phyloP scores from a whole-genome alignment of 2,329 filamentous ascomycete genomes.

The Arachnomyces sp. region DNA sequence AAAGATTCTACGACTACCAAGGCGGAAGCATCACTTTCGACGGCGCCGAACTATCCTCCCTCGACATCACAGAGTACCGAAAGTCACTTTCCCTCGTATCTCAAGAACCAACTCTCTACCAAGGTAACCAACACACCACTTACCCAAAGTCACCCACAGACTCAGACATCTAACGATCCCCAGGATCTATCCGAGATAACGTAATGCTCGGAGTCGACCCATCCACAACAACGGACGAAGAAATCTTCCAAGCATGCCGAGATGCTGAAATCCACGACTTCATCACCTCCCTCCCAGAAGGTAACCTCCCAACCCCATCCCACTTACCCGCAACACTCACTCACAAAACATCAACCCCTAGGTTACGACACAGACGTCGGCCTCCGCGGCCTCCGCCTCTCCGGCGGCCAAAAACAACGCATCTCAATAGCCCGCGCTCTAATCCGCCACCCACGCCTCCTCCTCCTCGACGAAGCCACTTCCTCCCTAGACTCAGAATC shows the following conservation, averaged over 20 bases:
- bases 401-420: constrained; percentile 51
- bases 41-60: constrained; percentile 20
- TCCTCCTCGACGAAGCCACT: constrained; percentile 55
- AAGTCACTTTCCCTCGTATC: constrained; percentile 26
- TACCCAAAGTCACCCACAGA: not conserved
- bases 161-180: not conserved
- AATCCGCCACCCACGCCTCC: constrained; percentile 44
- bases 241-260: constrained; percentile 40
- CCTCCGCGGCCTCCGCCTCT: constrained; percentile 42
- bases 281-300: constrained; percentile 45
- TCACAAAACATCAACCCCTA: not conserved
- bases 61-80: constrained; percentile 26
- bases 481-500: constrained; percentile 57
- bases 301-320: constrained; percentile 1
- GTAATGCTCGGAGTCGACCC: constrained; percentile 39
- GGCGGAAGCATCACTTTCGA: constrained; percentile 32
- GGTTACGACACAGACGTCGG: constrained; percentile 43
- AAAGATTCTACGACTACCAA: constrained; percentile 22
- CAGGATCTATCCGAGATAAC: constrained; percentile 37
- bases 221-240: constrained; percentile 28
- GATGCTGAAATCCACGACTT: constrained; percentile 49
- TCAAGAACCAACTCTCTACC: constrained; percentile 41
- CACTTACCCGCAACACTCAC: not conserved
- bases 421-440: constrained; percentile 50
- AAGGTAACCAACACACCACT: constrained; percentile 21